Evolutionary conservation across 1,139 yeast species (phyloP), one percentile per base, ranked within the genome.

Genomic region (Kluyveromyces marxianus): DNA sequence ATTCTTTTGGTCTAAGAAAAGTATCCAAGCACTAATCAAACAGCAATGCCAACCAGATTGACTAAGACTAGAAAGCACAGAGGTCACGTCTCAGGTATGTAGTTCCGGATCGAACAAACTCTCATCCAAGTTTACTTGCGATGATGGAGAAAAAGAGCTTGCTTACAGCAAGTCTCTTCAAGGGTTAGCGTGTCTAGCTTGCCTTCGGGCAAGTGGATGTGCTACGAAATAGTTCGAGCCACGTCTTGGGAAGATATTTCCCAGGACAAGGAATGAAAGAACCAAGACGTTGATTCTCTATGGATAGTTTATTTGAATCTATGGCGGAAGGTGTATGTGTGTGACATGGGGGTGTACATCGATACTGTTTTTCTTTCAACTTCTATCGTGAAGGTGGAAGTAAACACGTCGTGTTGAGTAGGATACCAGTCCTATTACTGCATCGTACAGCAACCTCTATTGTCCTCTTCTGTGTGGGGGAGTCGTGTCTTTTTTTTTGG

Each of bases 31-130:
- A 6, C 30, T 36, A 21, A 35, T 35, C 37, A 8, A 35, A 35
- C 27, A 44, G 33, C 43, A 75, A 92, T 92, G 98, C 98, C 98
- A 77, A 89, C 98, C 82, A 89, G 98, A 89, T 83, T 87, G 73
- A 86, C 96, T 71, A 89, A 92, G 79, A 92, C 97, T 78, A 89
- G 99, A 87, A 94, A 92, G 83, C 97, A 88, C 86, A 88, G 99
- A 87, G 99, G 99, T 78, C 83, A 94, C 95, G 97, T 92, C 77
- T 88, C 97, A 73, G 95, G 95, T 86, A 83, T 79, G 89, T 82
- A 64, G 56, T 63, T 63, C 67, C 64, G 50, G 50, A 53, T 53
- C 38, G 39, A 36, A 35, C 42, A 34, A n/a, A 10, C 25, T 38
- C 14, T 44, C 38, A 32, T 42, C 37, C 25, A 36, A 27, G 26